These are phyloP conservation scores for Trypanosoma lewisi DNA, from an alignment of 208 protist species.

Conservation along the genomic window DNA sequence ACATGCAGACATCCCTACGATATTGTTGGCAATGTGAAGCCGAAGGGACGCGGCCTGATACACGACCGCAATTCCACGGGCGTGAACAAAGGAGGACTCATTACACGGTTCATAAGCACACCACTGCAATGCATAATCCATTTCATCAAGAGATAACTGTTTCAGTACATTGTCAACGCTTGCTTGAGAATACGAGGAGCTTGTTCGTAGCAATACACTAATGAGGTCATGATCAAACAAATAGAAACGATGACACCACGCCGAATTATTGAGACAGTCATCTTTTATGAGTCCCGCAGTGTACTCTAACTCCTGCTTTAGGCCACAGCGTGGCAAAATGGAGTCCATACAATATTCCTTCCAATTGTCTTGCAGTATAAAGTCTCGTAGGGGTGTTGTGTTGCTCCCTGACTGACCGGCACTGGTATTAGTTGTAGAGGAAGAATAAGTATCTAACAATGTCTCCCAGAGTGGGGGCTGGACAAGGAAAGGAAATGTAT, in stretches of 20 bases:
- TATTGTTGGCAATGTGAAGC: conserved; percentile 11
- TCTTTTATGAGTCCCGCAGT: conserved; percentile 43
- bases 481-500: conserved; percentile 60
- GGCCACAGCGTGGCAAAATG: conserved; percentile 34
- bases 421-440: neutral
- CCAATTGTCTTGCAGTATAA: conserved; percentile 22
- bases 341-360: conserved; percentile 3
- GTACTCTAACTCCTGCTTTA: conserved; percentile 55
- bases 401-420: neutral
- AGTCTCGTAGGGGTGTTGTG: neutral
- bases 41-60: conserved; percentile 42
- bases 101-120: conserved; percentile 61
- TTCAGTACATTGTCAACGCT: conserved; percentile 18
- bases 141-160: conserved; percentile 46
- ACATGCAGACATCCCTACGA: neutral
- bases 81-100: conserved; percentile 67
- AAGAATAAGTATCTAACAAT: conserved; percentile 13
- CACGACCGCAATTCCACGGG: conserved; percentile 40
- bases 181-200: neutral
- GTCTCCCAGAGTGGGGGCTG: conserved; percentile 32
- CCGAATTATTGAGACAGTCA: conserved; percentile 81
- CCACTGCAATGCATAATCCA: conserved; percentile 66
- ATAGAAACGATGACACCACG: conserved; percentile 75
- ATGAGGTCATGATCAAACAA: conserved; percentile 52
- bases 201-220: conserved; percentile 23